phyloP scores from a whole-genome alignment of 495 filamentous ascomycete species.

The Geopyxis carbonaria region DNA sequence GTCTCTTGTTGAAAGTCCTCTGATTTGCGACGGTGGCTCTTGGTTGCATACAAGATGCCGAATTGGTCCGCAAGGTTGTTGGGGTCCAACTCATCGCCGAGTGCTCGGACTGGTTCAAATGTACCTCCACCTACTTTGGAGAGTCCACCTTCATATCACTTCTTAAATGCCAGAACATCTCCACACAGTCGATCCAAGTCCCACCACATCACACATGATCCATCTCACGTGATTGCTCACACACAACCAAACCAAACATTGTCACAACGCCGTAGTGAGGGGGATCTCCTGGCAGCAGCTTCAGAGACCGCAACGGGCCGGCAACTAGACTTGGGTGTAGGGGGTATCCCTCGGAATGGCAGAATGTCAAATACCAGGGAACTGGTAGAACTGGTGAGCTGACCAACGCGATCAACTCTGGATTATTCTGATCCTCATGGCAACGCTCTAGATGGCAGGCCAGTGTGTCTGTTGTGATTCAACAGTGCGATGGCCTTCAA shows the following conservation, averaged over 20 bases:
- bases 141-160: too few relatives aligned
- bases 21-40: too few relatives aligned
- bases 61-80: too few relatives aligned
- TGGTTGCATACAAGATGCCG: too few relatives aligned
- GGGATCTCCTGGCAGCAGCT: constrained; percentile 8
- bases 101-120: too few relatives aligned
- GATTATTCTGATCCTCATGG: constrained; percentile 8
- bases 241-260: constrained; percentile 1
- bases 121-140: too few relatives aligned
- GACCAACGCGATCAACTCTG: constrained; percentile 12
- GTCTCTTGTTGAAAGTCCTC: too few relatives aligned
- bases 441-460: constrained; percentile 36
- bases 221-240: constrained; percentile 3
- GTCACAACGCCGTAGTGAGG: constrained; percentile 9
- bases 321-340: constrained; percentile 7
- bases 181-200: constrained; percentile 18
- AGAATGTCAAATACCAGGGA: background rate
- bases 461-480: constrained; percentile 72
- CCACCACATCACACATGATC: constrained; percentile 13
- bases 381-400: constrained; percentile 4
- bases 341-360: constrained; percentile 4
- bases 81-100: too few relatives aligned
- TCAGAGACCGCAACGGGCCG: constrained; percentile 1
- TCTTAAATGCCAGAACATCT: too few relatives aligned
- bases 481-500: constrained; percentile 65